Evolutionary conservation across 177 flowering plant species (phyloP), one percentile per base, ranked within the genome.

Genomic region (Telopea speciosissima): DNA sequence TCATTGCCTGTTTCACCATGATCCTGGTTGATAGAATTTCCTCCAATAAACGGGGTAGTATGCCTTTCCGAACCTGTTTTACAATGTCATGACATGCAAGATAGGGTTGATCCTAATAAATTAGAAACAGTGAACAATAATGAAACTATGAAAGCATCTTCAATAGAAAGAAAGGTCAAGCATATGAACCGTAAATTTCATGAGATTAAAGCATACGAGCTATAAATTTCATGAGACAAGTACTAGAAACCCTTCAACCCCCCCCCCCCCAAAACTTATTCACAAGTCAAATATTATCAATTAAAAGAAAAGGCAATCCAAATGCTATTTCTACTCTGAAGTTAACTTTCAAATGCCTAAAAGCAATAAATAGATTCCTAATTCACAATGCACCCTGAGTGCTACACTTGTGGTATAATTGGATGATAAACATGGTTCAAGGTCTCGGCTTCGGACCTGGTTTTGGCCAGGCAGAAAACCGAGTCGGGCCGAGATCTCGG

Each of bases 1-100:
- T 96, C 93, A 96, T 90, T 68, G 97, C 90, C 74, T 87, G 80
- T 78, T 96, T 96, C 63, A 96, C 92, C 99, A 96, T 90, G 68
- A 96, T 84, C 79, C 98, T 85, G 36, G 98, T 93, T 64, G 92
- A 88, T 70, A 95, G 78, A 73, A 95, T 93, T 82, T 95, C 99
- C 77, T 95, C 99, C 76, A 93, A 74, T 44, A 95, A 80, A 21
- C 92, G 90, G 64, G 99, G 99, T 45, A 95, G 85, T 66, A 93
- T 80, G 56, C 97, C 98, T 83, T 84, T 90, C 54, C 96, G 85
- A 12, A 89, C 87, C 97, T 90, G 81, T 62, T 58, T 49, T 45
- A 68, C 19, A 67, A 69, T 56, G 10, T 5, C 1, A 36, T 36
- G 40, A 16, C 36, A 36, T 33, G 3, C n/a, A 21, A 19, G 16